These are phyloP conservation scores for Ligustrum vulgare DNA, from an alignment of 257 asterid species.

Conservation along the genomic window DNA sequence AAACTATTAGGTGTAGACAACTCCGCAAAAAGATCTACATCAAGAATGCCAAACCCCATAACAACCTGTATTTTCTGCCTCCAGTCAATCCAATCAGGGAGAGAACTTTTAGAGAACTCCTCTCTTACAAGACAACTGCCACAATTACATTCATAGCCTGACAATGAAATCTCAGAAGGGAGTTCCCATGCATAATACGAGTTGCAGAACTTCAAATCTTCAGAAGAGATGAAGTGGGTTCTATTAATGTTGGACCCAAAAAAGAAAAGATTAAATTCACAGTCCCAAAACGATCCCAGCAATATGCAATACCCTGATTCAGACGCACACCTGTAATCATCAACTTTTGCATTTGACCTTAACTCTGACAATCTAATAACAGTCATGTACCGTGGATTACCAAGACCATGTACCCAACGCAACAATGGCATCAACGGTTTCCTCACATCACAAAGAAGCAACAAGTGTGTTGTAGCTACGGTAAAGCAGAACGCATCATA, in stretches of 20 bases:
- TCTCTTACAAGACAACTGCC: slow-evolving; percentile 58
- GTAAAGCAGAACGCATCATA: slow-evolving; percentile 52
- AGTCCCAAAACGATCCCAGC: slow-evolving; percentile 84
- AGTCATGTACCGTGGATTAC: slow-evolving; percentile 50
- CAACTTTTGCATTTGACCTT: slow-evolving; percentile 45
- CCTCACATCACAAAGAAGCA: slow-evolving; percentile 73
- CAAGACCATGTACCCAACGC: slow-evolving; percentile 62
- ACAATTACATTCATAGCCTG: slow-evolving; percentile 52
- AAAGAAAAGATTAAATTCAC: slow-evolving; percentile 58
- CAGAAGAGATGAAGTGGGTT: slow-evolving; percentile 29
- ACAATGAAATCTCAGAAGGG: slow-evolving; percentile 47
- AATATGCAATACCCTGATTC: slow-evolving; percentile 75
- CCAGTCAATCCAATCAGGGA: slow-evolving; percentile 79
- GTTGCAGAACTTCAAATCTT: slow-evolving; percentile 44
- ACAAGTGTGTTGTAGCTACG: slow-evolving; percentile 44
- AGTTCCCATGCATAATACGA: slow-evolving; percentile 62
- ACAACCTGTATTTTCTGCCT: slow-evolving; percentile 62
- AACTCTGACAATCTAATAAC: slow-evolving; percentile 58
- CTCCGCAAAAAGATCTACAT: slow-evolving; percentile 32
- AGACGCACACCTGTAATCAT: slow-evolving; percentile 51
- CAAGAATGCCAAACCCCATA: slow-evolving; percentile 68
- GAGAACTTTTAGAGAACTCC: slow-evolving; percentile 47
- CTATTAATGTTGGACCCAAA: slow-evolving; percentile 54
- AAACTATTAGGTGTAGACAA: slow-evolving; percentile 32
- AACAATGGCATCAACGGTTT: slow-evolving; percentile 54